Percentiles rank a stretch among this genome's conserved stretches.
Evolutionary conservation across 208 protist genomes (phyloP).

Genomic region (Leishmania braziliensis): DNA sequence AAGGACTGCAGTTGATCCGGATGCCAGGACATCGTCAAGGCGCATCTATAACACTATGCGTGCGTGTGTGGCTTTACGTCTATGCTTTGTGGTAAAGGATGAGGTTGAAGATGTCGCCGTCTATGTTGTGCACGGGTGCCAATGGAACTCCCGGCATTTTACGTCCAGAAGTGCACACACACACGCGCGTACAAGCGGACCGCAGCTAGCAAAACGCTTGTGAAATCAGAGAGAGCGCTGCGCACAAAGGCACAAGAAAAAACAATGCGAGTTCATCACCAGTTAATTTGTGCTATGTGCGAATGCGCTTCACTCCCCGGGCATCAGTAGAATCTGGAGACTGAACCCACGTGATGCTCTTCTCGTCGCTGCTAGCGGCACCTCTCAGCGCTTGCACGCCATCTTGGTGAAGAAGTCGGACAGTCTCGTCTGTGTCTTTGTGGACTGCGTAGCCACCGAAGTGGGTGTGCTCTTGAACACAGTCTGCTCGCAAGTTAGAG

Average conservation of each 20-base stretch:
- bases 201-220: not conserved
- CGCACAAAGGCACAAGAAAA: too few species aligned
- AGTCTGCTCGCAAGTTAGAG: not conserved
- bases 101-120: not conserved
- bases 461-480: not conserved
- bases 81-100: not conserved
- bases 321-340: not conserved
- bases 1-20: not conserved
- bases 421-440: conserved; percentile 70
- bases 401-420: conserved; percentile 88
- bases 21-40: not conserved
- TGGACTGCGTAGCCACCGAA: conserved; percentile 8
- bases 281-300: not conserved
- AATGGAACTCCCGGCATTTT: not conserved
- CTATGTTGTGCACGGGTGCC: not conserved
- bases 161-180: not conserved
- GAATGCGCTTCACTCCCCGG: not conserved
- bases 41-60: not conserved
- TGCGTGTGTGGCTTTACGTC: not conserved
- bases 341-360: not conserved
- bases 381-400: conserved; percentile 54
- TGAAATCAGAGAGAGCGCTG: not conserved
- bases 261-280: not conserved
- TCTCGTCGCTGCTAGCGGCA: not conserved
- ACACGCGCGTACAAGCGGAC: not conserved